phyloP scores from a whole-genome alignment of 768 basidiomycete species.

The Steccherinum ochraceum region DNA sequence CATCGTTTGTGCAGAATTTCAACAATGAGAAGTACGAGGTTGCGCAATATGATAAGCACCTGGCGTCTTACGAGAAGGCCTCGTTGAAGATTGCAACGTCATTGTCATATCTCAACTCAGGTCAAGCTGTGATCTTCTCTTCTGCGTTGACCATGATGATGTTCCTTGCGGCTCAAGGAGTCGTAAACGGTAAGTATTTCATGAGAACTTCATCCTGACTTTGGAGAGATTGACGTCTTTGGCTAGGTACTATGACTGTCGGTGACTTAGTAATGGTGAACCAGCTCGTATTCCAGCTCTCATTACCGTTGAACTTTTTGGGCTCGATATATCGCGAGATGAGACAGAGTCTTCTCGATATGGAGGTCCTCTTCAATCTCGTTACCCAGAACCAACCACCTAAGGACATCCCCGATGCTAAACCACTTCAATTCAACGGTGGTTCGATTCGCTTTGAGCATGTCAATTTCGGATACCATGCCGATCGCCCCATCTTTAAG shows the following conservation, averaged over 20 bases:
- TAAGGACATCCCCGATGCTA: conserved; percentile 67
- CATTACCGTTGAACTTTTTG: conserved; percentile 93
- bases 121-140: conserved; percentile 96
- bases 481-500: conserved; percentile 87
- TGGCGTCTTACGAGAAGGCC: conserved; percentile 82
- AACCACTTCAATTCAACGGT: conserved; percentile 59
- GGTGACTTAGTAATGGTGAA: conserved; percentile 99
- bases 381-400: conserved; percentile 74
- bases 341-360: conserved; percentile 92
- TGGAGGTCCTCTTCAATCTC: conserved; percentile 92
- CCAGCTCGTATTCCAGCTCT: conserved; percentile 95
- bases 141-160: conserved; percentile 90
- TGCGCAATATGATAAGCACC: conserved; percentile 84
- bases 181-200: conserved; percentile 66
- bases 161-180: conserved; percentile 94
- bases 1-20: conserved; percentile 62
- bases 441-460: conserved; percentile 92
- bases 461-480: conserved; percentile 87
- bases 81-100: conserved; percentile 95
- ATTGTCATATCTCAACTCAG: conserved; percentile 88
- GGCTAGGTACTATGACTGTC: conserved; percentile 94
- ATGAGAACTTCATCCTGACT: not conserved
- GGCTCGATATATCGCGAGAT: conserved; percentile 97
- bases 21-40: conserved; percentile 95
- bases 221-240: no score